Evolutionary conservation across 1,284 basidiomycete species (phyloP).

Genomic region (Boletellus sp.): DNA sequence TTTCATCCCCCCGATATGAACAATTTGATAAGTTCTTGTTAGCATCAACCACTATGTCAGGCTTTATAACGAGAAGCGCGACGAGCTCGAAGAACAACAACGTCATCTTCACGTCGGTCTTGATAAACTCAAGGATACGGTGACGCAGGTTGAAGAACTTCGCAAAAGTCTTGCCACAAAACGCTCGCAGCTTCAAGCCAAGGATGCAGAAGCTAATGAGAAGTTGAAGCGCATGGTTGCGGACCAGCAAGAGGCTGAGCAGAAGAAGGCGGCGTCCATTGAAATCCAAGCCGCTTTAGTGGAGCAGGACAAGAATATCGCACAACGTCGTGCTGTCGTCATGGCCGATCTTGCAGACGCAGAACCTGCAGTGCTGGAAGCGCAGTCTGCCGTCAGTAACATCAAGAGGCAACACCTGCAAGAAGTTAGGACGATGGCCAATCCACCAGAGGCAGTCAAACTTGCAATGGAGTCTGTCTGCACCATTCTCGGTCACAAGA

Average conservation of each 20-base stretch:
- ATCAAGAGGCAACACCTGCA: constrained; percentile 97
- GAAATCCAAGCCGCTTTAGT: constrained; percentile 93
- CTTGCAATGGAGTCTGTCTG: constrained; percentile 99
- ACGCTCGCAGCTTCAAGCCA: constrained; percentile 87
- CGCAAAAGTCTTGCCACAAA: constrained; percentile 95
- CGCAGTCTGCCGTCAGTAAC: constrained; percentile 92
- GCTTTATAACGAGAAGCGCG: constrained; percentile 97
- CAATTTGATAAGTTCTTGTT: constrained; percentile 13
- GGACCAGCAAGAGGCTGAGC: constrained; percentile 97
- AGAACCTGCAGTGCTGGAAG: constrained; percentile 95
- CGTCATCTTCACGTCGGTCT: constrained; percentile 97
- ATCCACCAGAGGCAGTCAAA: constrained; percentile 97
- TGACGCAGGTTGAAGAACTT: constrained; percentile 93
- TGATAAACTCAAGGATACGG: constrained; percentile 94
- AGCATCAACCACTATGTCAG: constrained; percentile 97
- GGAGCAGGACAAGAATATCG: constrained; percentile 87
- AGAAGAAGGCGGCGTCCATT: constrained; percentile 95
- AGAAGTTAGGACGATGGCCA: constrained; percentile 98
- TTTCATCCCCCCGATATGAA: constrained; percentile 9
- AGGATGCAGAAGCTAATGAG: constrained; percentile 93
- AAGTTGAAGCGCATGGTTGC: constrained; percentile 98
- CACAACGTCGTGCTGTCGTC: constrained; percentile 84
- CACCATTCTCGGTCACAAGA: constrained; percentile 94
- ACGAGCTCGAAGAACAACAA: constrained; percentile 97
- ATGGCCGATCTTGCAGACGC: constrained; percentile 96